A percentile compares a stretch with the other conserved stretches of the same genome.
Conservation (phyloP, 2,329 filamentous ascomycete species). For the Sarocladium kiliense region DNA sequence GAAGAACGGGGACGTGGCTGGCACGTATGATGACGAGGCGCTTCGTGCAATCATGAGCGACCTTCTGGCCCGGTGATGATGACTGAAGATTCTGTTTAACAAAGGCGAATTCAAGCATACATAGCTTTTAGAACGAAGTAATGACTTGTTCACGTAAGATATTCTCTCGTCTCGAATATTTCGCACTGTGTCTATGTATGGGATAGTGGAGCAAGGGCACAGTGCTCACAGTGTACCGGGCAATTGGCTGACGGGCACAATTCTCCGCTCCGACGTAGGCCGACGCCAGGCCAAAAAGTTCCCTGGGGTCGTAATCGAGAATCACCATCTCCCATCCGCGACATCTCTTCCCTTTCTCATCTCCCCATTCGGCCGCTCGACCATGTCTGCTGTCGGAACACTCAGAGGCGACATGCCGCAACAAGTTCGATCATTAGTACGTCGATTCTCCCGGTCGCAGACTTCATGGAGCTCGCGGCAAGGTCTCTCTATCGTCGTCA, state of each 20-base stretch:
- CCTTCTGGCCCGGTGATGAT: not conserved
- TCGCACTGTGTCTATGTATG: not conserved
- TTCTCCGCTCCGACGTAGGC: slow-evolving; percentile 27
- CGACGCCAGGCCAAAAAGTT: slow-evolving; percentile 8
- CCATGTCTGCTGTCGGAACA: slow-evolving; percentile 32
- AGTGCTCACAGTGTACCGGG: not conserved
- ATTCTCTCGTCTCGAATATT: not conserved
- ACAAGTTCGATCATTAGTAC: slow-evolving; percentile 52
- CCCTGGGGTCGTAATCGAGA: slow-evolving; percentile 10
- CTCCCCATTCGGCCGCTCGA: slow-evolving; percentile 18
- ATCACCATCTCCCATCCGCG: slow-evolving; percentile 7
- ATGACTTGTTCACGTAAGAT: not conserved
- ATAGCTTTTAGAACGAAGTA: too few species aligned
- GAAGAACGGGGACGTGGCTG: not conserved
- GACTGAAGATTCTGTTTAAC: not conserved
- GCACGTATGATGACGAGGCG: not conserved
- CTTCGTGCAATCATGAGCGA: not conserved
- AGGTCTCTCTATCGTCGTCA: not conserved
- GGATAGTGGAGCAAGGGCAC: not conserved
- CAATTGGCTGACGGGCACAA: slow-evolving; percentile 6
- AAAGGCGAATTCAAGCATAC: not conserved
- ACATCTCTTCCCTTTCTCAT: slow-evolving; percentile 10
- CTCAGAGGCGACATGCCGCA: slow-evolving; percentile 50
- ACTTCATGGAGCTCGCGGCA: too few species aligned
- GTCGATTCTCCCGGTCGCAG: slow-evolving; percentile 18